These are phyloP conservation scores for Daldinia decipiens DNA, from an alignment of 495 filamentous ascomycete genomes.

Conservation along the genomic window DNA sequence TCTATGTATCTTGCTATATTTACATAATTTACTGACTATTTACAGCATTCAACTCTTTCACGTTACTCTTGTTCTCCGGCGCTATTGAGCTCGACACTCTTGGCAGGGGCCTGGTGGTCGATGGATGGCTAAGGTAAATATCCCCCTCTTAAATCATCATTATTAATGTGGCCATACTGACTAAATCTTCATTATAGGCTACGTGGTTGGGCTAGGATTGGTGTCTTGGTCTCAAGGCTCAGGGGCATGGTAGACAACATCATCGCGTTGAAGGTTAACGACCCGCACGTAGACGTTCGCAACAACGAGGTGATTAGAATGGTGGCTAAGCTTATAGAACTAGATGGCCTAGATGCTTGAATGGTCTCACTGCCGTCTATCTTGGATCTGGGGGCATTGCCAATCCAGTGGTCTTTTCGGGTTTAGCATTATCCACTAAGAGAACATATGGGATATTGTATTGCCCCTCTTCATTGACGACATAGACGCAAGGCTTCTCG, in stretches of 20 bases:
- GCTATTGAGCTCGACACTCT: slow-evolving; percentile 85
- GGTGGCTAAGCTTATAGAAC: slow-evolving; percentile 81
- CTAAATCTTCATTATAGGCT: slow-evolving; percentile 51
- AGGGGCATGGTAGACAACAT: slow-evolving; percentile 87
- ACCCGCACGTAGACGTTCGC: slow-evolving; percentile 68
- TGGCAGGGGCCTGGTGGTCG: slow-evolving; percentile 87
- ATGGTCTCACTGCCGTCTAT: background rate
- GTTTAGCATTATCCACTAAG: background rate
- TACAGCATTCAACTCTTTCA: slow-evolving; percentile 88
- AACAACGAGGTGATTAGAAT: slow-evolving; percentile 76
- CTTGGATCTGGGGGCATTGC: background rate
- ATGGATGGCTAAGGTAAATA: slow-evolving; percentile 81
- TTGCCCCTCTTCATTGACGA: background rate
- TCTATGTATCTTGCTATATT: slow-evolving; percentile 8
- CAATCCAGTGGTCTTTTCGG: background rate
- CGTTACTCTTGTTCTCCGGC: slow-evolving; percentile 89
- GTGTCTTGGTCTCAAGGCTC: slow-evolving; percentile 84
- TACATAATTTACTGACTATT: slow-evolving; percentile 4
- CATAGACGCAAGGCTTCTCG: background rate
- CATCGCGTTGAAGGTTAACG: slow-evolving; percentile 79
- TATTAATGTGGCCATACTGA: background rate
- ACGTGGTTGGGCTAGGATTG: slow-evolving; percentile 93
- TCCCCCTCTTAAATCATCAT: background rate
- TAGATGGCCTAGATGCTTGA: slow-evolving; percentile 82
- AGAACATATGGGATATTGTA: background rate